These are phyloP conservation scores for Catenaria anguillulae DNA, from an alignment of 371 early-diverging fungal genomes.

Conservation along the genomic window DNA sequence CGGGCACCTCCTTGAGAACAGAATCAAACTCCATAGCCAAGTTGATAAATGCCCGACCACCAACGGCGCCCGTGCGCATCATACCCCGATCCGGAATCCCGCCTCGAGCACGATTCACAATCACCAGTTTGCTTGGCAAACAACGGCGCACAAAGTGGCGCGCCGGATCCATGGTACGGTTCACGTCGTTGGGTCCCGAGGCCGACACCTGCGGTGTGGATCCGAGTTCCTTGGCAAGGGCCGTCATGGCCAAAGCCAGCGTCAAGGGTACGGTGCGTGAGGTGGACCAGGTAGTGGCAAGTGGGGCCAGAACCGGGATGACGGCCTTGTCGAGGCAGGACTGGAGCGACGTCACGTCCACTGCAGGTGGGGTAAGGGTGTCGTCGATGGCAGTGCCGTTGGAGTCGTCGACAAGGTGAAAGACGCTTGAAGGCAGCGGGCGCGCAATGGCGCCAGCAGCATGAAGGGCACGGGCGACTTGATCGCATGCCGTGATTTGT, in stretches of 20 bases:
- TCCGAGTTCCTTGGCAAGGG: slow-evolving; percentile 7
- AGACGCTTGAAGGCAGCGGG: slow-evolving; percentile 39
- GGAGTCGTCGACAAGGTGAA: slow-evolving; percentile 12
- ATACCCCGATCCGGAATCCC: slow-evolving; percentile 18
- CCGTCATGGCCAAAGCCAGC: slow-evolving; percentile 3
- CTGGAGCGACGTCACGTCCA: slow-evolving; percentile 12
- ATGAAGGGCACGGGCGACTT: slow-evolving; percentile 54
- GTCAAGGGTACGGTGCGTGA: background rate
- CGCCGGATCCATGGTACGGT: background rate
- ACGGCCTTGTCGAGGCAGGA: slow-evolving; percentile 9
- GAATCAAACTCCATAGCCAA: background rate
- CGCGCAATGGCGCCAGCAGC: slow-evolving; percentile 57
- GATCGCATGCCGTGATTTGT: background rate
- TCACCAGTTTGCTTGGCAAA: background rate
- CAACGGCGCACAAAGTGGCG: background rate
- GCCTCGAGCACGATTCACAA: background rate
- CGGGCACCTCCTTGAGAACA: slow-evolving; percentile 16
- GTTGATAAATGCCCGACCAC: background rate
- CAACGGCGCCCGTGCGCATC: background rate
- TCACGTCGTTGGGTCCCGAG: background rate
- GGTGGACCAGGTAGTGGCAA: background rate
- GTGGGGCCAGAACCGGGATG: background rate
- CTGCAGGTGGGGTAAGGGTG: slow-evolving; percentile 18
- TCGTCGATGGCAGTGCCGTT: slow-evolving; percentile 11
- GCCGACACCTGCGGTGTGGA: background rate